Evolutionary conservation across 2,329 filamentous ascomycete genomes (phyloP), one percentile per base, ranked within the genome.

Genomic region (Rutstroemia sp.): DNA sequence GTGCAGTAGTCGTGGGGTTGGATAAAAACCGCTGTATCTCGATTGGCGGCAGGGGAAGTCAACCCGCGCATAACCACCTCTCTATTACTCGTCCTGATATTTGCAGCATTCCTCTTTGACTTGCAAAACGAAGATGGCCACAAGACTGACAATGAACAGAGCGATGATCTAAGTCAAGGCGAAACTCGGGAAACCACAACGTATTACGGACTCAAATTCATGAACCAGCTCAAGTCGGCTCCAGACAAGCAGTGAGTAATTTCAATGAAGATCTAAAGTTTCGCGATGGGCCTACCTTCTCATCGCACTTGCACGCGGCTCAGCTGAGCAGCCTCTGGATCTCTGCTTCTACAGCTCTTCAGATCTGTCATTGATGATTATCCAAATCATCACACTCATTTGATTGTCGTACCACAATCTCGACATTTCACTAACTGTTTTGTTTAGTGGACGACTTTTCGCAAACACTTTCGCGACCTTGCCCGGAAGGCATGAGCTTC

Each of bases 211-310:
- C 73, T 89, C 65, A 81, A 79, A 62, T 88, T 95, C 67, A 74
- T 95, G 46, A 83, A 89, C 54, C 84, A 86, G 67, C 81, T 95
- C 67, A 85, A 85, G 65, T 79, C 82, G 62, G 90, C 88, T 21
- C 82, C 83, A 61, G 90, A 95, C 71, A 95, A 95, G 75, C 88
- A 80, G 89, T 92, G 78, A 67, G 81, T 76, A 49, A 46, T 30
- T 16, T 9, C 21, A 21, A 21, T 18, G 8, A 25, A 21, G 19
- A 27, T 23, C 2, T 47, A 47, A 30, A 30, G 25, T 21, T 53
- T 44, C 42, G 42, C 44, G 25, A 54, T 14, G 25, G 38, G 16
- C 23, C 47, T 50, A 49, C 46, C 21, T 39, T 38, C n/a, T 18
- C 25, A 37, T 16, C 53, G 50, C 18, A 34, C 23, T n/a, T 37